Evolutionary conservation across 2,329 filamentous ascomycete genomes (phyloP).

Genomic region (Metarhizium guizhouense): DNA sequence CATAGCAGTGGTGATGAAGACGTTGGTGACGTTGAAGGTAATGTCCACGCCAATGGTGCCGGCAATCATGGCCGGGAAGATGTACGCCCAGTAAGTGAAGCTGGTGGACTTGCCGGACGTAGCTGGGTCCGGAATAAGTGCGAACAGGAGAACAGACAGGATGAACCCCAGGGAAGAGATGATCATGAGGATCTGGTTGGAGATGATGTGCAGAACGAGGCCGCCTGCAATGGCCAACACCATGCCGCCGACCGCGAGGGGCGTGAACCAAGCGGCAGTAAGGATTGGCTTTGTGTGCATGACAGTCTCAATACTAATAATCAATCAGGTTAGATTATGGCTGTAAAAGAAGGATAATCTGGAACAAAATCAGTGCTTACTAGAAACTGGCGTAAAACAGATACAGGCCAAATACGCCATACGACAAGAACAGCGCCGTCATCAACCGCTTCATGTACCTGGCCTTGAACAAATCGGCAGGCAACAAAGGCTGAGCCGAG

Average conservation of each 20-base stretch:
- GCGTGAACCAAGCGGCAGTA: conserved; percentile 60
- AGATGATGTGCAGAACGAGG: conserved; percentile 56
- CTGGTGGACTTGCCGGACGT: conserved; percentile 12
- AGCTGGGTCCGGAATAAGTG: conserved; percentile 47
- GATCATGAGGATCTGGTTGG: conserved; percentile 53
- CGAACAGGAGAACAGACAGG: conserved; percentile 51
- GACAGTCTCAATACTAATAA: conserved; percentile 46
- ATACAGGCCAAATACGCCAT: conserved; percentile 60
- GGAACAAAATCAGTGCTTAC: conserved; percentile 26
- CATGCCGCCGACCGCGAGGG: conserved; percentile 59
- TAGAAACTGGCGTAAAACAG: conserved; percentile 63
- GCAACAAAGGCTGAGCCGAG: conserved; percentile 58
- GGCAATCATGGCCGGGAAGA: conserved; percentile 62
- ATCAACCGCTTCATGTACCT: conserved; percentile 59
- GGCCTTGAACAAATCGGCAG: conserved; percentile 58
- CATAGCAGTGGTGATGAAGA: conserved; percentile 68
- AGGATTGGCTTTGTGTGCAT: conserved; percentile 51
- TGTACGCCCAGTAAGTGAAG: conserved; percentile 58
- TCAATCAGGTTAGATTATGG: not conserved
- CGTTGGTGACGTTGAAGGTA: conserved; percentile 64
- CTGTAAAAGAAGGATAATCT: no score
- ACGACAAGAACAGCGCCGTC: conserved; percentile 53
- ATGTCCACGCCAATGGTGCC: conserved; percentile 68
- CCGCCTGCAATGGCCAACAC: conserved; percentile 55
- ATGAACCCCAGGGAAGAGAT: conserved; percentile 54